Evolutionary conservation across 1,284 basidiomycete species (phyloP), one percentile per base, ranked within the genome.

Genomic region (Ustilago trichophora): DNA sequence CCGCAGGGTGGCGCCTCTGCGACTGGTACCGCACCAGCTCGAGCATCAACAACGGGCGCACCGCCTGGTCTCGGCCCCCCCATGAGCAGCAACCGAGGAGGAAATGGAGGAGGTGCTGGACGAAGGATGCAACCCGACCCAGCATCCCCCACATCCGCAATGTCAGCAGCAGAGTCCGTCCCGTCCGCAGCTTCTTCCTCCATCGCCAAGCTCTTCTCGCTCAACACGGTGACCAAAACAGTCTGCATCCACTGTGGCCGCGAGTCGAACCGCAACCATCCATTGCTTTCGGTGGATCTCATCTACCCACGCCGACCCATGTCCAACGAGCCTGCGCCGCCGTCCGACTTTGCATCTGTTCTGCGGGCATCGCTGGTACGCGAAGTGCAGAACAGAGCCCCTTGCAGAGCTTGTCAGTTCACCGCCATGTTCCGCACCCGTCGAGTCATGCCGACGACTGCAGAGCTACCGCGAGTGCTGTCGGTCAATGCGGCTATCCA

Each of bases 401-500:
- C 88, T 4, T 98, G 96, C 81, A 87, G 88, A 62, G 86, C 85
- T 3, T 98, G 95, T 84, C 65, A 73, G 32, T 71, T 62, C 15
- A 71, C 68, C 9, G 63, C 68, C 42, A 66, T 71, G 63, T 71
- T 71, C 58, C 86, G 88, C 32, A 89, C 89, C 18, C 86, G 86
- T 36, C 87, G 93, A 6, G 87, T 88, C 1, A 87, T 94, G 26
- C 83, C 88, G 0, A 21, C 60, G 7, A 68, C 69, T 1, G 63
- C 71, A 9, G 72, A 72, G 52, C 83, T 98, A 3, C 95, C 95
- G 0, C 88, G 91, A 0, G 85, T 97, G n/a, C 83, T 98, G 8
- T 89, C 90, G 0, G 83, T 99, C 68, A 98, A 98, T 80, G 89
- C 93, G 0, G 88, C 87, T 29, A 89, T 92, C 4, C 87, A 89